These are phyloP conservation scores for Mortierella sp. DNA, from an alignment of 371 early-diverging fungal species.

Conservation along the genomic window DNA sequence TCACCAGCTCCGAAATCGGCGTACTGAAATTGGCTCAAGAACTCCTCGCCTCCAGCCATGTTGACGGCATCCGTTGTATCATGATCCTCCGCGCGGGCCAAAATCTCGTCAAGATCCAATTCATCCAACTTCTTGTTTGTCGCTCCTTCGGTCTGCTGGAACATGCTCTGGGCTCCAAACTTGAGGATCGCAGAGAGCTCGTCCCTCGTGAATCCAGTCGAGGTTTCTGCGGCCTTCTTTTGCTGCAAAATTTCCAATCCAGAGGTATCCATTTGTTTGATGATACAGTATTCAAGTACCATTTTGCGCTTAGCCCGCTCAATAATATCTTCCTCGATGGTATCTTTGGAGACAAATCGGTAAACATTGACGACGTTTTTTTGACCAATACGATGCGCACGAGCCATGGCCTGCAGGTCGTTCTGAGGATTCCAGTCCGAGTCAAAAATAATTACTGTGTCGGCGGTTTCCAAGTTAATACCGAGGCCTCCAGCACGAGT, in stretches of 20 bases:
- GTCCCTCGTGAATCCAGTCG: constrained; percentile 76
- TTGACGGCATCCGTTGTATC: constrained; percentile 80
- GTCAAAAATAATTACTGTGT: constrained; percentile 99
- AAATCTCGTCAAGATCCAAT: constrained; percentile 95
- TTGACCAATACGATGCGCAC: constrained; percentile 99
- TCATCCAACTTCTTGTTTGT: constrained; percentile 86
- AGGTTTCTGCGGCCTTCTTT: constrained; percentile 62
- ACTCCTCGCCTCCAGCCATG: constrained; percentile 88
- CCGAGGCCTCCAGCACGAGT: constrained; percentile 99
- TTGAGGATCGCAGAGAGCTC: constrained; percentile 96
- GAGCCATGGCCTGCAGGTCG: constrained; percentile 99
- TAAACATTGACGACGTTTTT: constrained; percentile 98
- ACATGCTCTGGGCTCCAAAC: constrained; percentile 98
- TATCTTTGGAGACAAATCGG: constrained; percentile 97
- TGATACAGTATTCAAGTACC: constrained; percentile 98
- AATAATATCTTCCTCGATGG: constrained; percentile 98
- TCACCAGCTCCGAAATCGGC: constrained; percentile 91
- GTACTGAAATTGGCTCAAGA: constrained; percentile 94
- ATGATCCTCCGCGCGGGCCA: constrained; percentile 93
- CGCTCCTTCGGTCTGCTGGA: constrained; percentile 75
- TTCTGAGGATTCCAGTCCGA: constrained; percentile 99
- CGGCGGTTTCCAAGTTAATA: constrained; percentile 98
- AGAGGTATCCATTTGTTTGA: constrained; percentile 98
- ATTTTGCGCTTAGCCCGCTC: constrained; percentile 98
- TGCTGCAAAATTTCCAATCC: constrained; percentile 78